Percentiles rank a stretch among this genome's conserved stretches.
Evolutionary conservation across 441 rosid species (phyloP).

Genomic region (Francoa sonchifolia): DNA sequence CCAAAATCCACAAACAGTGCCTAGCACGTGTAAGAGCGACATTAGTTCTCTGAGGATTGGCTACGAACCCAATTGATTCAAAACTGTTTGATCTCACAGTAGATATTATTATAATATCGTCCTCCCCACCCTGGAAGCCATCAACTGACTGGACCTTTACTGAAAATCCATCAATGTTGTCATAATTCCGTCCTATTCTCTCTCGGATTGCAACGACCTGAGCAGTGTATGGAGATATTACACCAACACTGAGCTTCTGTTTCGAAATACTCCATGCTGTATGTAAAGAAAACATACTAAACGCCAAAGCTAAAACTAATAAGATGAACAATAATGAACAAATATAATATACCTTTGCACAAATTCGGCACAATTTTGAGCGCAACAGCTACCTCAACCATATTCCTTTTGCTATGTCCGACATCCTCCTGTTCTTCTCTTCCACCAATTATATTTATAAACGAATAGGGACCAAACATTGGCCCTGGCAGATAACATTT

Average conservation of each 20-base stretch:
- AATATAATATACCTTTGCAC: not conserved
- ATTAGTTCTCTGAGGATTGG: conserved; percentile 19
- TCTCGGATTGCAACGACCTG: conserved; percentile 23
- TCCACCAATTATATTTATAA: conserved; percentile 7
- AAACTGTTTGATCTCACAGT: conserved; percentile 20
- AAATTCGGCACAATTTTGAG: conserved; percentile 4
- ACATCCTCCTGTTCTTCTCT: conserved; percentile 1
- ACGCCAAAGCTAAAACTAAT: not conserved
- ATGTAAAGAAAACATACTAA: not conserved
- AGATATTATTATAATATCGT: conserved; percentile 26
- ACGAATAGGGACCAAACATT: conserved; percentile 10
- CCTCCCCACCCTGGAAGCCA: conserved; percentile 33
- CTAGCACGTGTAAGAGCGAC: conserved; percentile 30
- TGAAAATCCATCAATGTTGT: conserved; percentile 10
- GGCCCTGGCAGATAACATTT: conserved; percentile 1
- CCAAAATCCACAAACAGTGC: conserved; percentile 33
- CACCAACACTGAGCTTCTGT: conserved; percentile 21
- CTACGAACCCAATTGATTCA: conserved; percentile 17
- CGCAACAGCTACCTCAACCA: conserved; percentile 8
- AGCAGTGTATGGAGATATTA: conserved; percentile 27
- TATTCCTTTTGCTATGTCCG: conserved; percentile 6
- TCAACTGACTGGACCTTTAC: conserved; percentile 24
- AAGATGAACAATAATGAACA: not conserved
- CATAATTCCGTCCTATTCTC: conserved; percentile 15
- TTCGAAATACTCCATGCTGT: conserved; percentile 17